These are phyloP conservation scores for Pichia sp. DNA, from an alignment of 1,139 yeast genomes.

Conservation along the genomic window DNA sequence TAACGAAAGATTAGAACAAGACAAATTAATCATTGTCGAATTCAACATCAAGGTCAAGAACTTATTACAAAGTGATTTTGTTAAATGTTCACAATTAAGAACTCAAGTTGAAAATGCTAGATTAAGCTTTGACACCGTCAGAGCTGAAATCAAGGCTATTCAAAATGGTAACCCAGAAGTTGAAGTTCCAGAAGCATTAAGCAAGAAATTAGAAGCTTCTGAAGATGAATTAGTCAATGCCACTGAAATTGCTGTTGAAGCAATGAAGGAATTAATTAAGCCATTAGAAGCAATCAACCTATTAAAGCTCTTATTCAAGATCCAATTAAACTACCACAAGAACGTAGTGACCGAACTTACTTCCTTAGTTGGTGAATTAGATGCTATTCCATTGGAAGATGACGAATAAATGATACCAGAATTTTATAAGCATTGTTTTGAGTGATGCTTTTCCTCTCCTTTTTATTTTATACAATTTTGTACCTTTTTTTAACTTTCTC, in stretches of 20 bases:
- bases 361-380: slow-evolving; percentile 40
- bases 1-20: slow-evolving; percentile 62
- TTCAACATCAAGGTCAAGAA: slow-evolving; percentile 54
- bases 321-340: slow-evolving; percentile 69
- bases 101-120: slow-evolving; percentile 68
- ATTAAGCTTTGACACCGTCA: slow-evolving; percentile 64
- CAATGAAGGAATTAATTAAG: slow-evolving; percentile 68
- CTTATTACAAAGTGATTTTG: slow-evolving; percentile 55
- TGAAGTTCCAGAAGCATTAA: slow-evolving; percentile 42
- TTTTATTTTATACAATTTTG: too few species aligned
- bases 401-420: slow-evolving; percentile 33
- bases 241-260: slow-evolving; percentile 71
- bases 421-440: too few species aligned
- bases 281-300: slow-evolving; percentile 64
- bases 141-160: slow-evolving; percentile 47
- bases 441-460: too few species aligned
- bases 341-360: slow-evolving; percentile 45
- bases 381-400: slow-evolving; percentile 41
- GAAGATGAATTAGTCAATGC: slow-evolving; percentile 81
- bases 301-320: slow-evolving; percentile 59
- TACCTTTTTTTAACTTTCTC: too few species aligned
- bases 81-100: slow-evolving; percentile 59
- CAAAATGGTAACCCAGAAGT: slow-evolving; percentile 34
- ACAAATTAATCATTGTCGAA: slow-evolving; percentile 53
- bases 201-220: slow-evolving; percentile 56